Conservation (phyloP, 177 flowering plant genomes). For the Vitis hybrid region DNA sequence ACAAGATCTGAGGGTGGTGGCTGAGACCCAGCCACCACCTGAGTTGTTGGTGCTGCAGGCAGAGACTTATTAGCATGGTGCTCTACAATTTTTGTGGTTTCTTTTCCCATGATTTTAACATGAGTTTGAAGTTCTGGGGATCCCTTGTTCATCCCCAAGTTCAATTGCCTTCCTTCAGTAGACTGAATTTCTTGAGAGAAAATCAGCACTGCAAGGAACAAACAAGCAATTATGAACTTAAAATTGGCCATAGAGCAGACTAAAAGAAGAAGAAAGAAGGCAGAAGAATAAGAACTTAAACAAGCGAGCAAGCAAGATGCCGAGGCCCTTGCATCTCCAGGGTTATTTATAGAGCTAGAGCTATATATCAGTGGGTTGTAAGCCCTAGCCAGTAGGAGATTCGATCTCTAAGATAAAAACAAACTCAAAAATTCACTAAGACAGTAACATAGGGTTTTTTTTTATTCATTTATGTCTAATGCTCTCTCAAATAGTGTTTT, state of each 20-base stretch:
- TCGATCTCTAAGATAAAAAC: neutral
- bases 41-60: slow-evolving; percentile 7
- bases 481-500: no score
- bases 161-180: slow-evolving; percentile 32
- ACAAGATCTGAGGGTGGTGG: slow-evolving; percentile 18
- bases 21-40: neutral
- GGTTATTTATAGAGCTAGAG: slow-evolving; percentile 14
- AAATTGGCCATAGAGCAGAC: slow-evolving; percentile 23
- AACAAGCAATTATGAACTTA: slow-evolving; percentile 11
- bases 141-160: slow-evolving; percentile 2
- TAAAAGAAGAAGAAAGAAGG: slow-evolving; percentile 1
- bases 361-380: no score
- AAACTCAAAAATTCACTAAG: neutral
- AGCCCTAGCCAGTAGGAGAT: neutral
- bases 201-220: slow-evolving; percentile 17
- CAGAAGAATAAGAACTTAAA: neutral
- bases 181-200: slow-evolving; percentile 18
- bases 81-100: neutral
- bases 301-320: neutral
- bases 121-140: neutral
- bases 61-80: neutral
- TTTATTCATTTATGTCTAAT: no score
- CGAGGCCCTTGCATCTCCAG: neutral
- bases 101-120: neutral
- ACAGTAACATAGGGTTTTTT: slow-evolving; percentile 5